Conservation (phyloP, 768 basidiomycete genomes). For the Myochromella boudieri region DNA sequence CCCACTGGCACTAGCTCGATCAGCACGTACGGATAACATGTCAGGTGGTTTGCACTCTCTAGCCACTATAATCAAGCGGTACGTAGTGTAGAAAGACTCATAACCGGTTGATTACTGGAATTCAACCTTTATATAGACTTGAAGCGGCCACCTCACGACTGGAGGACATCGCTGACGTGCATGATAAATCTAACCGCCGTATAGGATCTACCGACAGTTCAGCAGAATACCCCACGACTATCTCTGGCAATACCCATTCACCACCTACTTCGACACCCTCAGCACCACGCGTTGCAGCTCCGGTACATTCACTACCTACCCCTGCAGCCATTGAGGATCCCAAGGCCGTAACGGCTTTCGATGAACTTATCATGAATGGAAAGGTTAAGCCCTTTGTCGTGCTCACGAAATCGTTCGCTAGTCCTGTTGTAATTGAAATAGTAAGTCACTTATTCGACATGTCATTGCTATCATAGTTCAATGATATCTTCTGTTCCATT, state of each 20-base stretch:
- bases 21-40: conserved; percentile 20
- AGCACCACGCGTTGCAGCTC: conserved; percentile 30
- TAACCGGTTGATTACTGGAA: conserved; percentile 6
- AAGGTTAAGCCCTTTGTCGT: conserved; percentile 74
- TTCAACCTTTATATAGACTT: conserved; percentile 46
- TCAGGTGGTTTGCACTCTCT: conserved; percentile 68
- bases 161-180: conserved; percentile 78
- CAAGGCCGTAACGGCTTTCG: conserved; percentile 67
- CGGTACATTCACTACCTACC: conserved; percentile 24
- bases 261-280: conserved; percentile 27
- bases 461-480: too few relatives aligned
- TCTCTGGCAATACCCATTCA: conserved; percentile 29
- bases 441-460: conserved; percentile 41
- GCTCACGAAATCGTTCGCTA: conserved; percentile 70
- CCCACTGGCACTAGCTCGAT: neutral
- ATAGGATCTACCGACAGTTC: conserved; percentile 15
- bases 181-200: conserved; percentile 19
- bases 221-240: conserved; percentile 12
- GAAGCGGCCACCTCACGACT: conserved; percentile 93
- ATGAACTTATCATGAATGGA: conserved; percentile 69
- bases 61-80: conserved; percentile 85
- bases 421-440: conserved; percentile 71
- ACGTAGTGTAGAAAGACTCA: conserved; percentile 15
- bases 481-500: neutral
- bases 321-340: conserved; percentile 40